Evolutionary conservation across 164 flowering plant genomes (phyloP).

Genomic region (Brasenia schreberi): DNA sequence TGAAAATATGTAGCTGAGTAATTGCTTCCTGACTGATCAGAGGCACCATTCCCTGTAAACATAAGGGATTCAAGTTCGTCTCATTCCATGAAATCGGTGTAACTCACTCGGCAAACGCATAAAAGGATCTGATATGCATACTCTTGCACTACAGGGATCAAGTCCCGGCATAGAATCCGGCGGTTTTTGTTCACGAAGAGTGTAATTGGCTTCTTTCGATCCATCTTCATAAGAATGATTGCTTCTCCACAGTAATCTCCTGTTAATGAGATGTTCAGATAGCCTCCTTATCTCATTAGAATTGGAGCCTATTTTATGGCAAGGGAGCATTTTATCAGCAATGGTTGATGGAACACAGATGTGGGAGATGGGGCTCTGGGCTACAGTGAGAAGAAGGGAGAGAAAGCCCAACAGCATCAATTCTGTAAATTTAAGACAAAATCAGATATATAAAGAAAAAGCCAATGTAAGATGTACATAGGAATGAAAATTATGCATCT

Average conservation of each 20-base stretch:
- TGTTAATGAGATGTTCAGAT: neutral
- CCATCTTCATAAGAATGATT: neutral
- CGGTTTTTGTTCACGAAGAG: neutral
- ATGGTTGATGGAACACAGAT: conserved; percentile 28
- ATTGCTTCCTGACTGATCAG: conserved; percentile 22
- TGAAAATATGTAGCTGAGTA: conserved; percentile 36
- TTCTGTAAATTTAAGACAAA: conserved; percentile 19
- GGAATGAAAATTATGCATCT: too few species aligned
- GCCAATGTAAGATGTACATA: neutral
- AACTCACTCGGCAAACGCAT: neutral
- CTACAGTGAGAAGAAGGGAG: conserved; percentile 30
- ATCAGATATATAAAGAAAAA: neutral
- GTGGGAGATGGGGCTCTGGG: conserved; percentile 21
- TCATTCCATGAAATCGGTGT: neutral
- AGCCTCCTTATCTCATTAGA: neutral
- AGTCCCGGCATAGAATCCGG: neutral
- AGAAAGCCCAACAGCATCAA: conserved; percentile 45
- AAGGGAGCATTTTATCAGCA: conserved; percentile 40
- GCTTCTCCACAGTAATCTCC: neutral
- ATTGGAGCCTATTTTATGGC: conserved; percentile 12
- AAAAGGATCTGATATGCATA: conserved; percentile 1
- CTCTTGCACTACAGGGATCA: conserved; percentile 17
- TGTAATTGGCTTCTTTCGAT: neutral
- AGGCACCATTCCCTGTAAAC: conserved; percentile 29
- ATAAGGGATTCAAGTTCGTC: neutral